phyloP scores from a whole-genome alignment of 768 basidiomycete species.

The Zangia roseola region DNA sequence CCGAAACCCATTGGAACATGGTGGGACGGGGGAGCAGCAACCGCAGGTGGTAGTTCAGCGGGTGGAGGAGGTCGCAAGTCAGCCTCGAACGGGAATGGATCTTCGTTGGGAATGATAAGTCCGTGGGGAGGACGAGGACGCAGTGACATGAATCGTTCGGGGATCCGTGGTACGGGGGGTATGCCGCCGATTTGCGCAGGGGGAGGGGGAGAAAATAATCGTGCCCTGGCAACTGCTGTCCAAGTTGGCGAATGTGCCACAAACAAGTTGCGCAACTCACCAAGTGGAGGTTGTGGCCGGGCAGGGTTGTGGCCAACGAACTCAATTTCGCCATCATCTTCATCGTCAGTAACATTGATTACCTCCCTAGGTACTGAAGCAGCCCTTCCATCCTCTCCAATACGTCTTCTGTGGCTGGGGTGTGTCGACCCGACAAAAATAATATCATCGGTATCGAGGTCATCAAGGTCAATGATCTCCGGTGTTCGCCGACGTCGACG shows the following conservation, averaged over 20 bases:
- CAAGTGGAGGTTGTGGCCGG: slow-evolving; percentile 12
- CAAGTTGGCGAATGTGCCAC: neutral
- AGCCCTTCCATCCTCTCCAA: slow-evolving; percentile 22
- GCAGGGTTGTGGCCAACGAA: slow-evolving; percentile 25
- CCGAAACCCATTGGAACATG: slow-evolving; percentile 60
- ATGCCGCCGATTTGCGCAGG: slow-evolving; percentile 37
- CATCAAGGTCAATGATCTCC: slow-evolving; percentile 47
- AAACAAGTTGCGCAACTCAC: slow-evolving; percentile 11
- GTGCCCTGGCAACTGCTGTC: slow-evolving; percentile 18
- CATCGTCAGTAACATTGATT: slow-evolving; percentile 39
- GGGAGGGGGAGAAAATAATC: slow-evolving; percentile 49
- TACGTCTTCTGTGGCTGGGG: slow-evolving; percentile 26
- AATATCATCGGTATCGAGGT: slow-evolving; percentile 35
- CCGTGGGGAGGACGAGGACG: slow-evolving; percentile 38
- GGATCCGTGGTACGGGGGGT: slow-evolving; percentile 58
- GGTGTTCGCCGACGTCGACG: slow-evolving; percentile 15
- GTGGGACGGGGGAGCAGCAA: slow-evolving; percentile 51
- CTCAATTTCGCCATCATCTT: slow-evolving; percentile 37
- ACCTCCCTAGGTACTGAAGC: slow-evolving; percentile 21
- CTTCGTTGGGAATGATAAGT: slow-evolving; percentile 48
- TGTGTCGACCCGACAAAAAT: slow-evolving; percentile 26
- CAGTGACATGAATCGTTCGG: slow-evolving; percentile 39
- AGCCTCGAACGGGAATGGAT: slow-evolving; percentile 54
- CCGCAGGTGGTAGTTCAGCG: slow-evolving; percentile 25
- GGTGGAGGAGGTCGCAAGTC: slow-evolving; percentile 21